Evolutionary conservation across 1,284 basidiomycete species (phyloP), one percentile per base, ranked within the genome.

Genomic region (Trichosporon coremiiforme): DNA sequence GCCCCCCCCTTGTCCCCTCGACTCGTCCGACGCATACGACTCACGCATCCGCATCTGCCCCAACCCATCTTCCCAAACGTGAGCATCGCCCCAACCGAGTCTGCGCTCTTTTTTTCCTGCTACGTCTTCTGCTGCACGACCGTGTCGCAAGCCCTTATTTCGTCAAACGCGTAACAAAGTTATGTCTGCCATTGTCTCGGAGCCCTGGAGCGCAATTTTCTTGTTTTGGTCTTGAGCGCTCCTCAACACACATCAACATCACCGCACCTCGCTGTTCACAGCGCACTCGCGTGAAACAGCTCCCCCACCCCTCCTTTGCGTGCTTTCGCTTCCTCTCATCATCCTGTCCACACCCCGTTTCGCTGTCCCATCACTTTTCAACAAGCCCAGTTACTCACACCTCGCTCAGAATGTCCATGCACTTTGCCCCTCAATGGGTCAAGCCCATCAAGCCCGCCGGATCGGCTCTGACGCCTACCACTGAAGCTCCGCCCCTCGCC

Each of bases 351-450:
- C 38, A 47, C n/a, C 6, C 12, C 20, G 8, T 22, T 64, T 25
- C 8, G n/a, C n/a, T 65, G 29, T 65, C 29, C 22, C 45, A 15
- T 31, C 68, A 47, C 20, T 50, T 35, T 15, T n/a, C 15, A 36
- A 20, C 35, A 1, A 25, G 12, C 36, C 35, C 4, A 65, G 20
- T 47, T 31, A n/a, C 66, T 62, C 53, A 63, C 60, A 8, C 53
- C 20, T 9, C 45, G 31, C 33, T 25, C 71, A 80, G 78, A 60
- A 81, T 82, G 81, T 82, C 81, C 47, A 81, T 82, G 70, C 81
- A 82, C 74, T 82, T 82, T 73, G 81, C 80, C 65, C 81, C 81
- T 70, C 81, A 82, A 76, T 82, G 80, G 80, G 79, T 79, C 74
- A 81, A 81, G 70, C 79, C 81, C 73, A 81, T 82, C 78, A 82